Conservation (phyloP, 1,284 basidiomycete species). For the Heterobasidion parviporum region DNA sequence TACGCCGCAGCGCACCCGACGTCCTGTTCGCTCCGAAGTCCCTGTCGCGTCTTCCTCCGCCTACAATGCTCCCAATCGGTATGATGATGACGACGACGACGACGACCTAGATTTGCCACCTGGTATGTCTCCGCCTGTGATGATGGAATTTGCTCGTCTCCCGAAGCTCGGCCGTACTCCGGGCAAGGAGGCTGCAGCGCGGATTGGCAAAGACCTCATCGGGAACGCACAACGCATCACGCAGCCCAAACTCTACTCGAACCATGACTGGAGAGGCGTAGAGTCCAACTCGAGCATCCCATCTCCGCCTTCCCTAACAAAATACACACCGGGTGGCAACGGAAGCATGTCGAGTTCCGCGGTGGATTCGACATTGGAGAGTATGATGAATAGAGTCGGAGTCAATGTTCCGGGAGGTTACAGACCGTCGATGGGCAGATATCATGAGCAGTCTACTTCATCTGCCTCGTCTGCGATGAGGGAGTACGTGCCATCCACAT, state of each 20-base stretch:
- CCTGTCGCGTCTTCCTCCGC: neutral
- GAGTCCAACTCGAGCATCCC: neutral
- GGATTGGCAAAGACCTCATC: slow-evolving; percentile 56
- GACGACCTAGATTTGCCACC: slow-evolving; percentile 44
- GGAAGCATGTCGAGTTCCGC: slow-evolving; percentile 9
- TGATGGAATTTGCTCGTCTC: slow-evolving; percentile 71
- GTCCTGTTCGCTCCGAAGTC: slow-evolving; percentile 3
- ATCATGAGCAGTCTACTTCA: too few species aligned
- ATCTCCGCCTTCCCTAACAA: slow-evolving; percentile 46
- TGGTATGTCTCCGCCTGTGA: slow-evolving; percentile 83
- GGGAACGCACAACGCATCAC: slow-evolving; percentile 30
- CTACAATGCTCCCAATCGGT: slow-evolving; percentile 15
- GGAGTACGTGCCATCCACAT: too few species aligned
- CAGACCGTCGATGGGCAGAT: too few species aligned
- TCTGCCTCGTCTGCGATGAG: too few species aligned
- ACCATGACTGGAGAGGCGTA: neutral
- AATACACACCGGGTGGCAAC: slow-evolving; percentile 28
- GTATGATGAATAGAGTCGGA: slow-evolving; percentile 45
- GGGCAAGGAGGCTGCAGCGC: slow-evolving; percentile 54
- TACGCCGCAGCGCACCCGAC: slow-evolving; percentile 29
- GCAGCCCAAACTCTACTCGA: too few species aligned
- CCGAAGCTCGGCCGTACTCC: slow-evolving; percentile 53
- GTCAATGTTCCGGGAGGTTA: slow-evolving; percentile 14
- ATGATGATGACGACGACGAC: slow-evolving; percentile 9
- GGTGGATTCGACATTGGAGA: slow-evolving; percentile 35